Evolutionary conservation across 2,329 filamentous ascomycete genomes (phyloP).

Genomic region (Penicillium sp.): DNA sequence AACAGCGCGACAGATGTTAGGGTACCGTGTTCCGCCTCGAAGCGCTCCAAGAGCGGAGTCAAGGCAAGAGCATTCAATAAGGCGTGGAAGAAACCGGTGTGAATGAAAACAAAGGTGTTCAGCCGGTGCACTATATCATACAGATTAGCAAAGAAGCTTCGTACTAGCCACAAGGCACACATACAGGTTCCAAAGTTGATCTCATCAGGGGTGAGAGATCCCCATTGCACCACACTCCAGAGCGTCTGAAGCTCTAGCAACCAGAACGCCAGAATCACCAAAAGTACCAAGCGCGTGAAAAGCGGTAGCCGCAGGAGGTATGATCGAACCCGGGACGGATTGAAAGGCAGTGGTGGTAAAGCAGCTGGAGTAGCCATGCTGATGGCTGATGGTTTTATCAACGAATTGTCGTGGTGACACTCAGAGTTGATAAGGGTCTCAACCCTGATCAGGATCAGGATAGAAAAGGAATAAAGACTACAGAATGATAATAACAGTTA

Average conservation of each 20-base stretch:
- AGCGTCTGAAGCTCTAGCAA: conserved; percentile 61
- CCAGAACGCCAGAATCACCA: conserved; percentile 65
- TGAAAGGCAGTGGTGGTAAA: conserved; percentile 57
- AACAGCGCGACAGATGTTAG: conserved; percentile 82
- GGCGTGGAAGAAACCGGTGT: conserved; percentile 73
- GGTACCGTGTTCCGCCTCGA: conserved; percentile 88
- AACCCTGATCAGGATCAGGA: neutral
- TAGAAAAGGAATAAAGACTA: conserved; percentile 3
- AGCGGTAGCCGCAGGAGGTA: conserved; percentile 82
- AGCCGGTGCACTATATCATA: conserved; percentile 70
- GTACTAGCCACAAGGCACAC: conserved; percentile 30
- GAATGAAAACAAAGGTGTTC: conserved; percentile 87
- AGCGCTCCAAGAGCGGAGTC: conserved; percentile 84
- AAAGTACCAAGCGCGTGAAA: conserved; percentile 68
- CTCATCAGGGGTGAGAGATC: conserved; percentile 70
- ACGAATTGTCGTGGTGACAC: neutral
- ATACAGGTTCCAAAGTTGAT: conserved; percentile 66
- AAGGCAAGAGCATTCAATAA: conserved; percentile 74
- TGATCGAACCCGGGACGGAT: conserved; percentile 66
- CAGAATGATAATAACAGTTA: neutral
- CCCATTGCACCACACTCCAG: conserved; percentile 72
- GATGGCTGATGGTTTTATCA: neutral
- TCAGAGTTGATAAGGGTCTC: neutral
- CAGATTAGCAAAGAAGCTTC: neutral
- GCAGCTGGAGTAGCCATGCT: conserved; percentile 46